Percentiles rank a stretch among this genome's conserved stretches.
These are phyloP conservation scores for Sphagnum magellanicum DNA, from an alignment of 228 moss, liverwort and hornwort genomes.

Conservation along the genomic window DNA sequence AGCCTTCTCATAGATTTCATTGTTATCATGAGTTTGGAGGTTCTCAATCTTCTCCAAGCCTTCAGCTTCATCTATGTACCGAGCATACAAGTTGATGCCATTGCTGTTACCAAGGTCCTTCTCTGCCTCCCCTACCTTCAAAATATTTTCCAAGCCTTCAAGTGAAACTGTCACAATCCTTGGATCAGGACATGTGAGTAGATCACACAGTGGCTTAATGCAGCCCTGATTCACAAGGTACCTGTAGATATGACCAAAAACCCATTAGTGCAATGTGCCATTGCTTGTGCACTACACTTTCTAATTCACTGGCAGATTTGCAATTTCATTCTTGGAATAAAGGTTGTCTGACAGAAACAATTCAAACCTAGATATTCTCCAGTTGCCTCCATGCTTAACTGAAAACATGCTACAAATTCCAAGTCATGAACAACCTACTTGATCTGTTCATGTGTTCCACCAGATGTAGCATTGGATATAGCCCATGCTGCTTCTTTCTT, in stretches of 20 bases:
- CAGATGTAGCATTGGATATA: slow-evolving; percentile 84
- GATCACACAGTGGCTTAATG: slow-evolving; percentile 82
- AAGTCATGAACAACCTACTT: slow-evolving; percentile 28
- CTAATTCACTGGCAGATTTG: no score
- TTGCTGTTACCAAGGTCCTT: slow-evolving; percentile 64
- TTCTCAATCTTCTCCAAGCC: slow-evolving; percentile 95
- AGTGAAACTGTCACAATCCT: slow-evolving; percentile 83
- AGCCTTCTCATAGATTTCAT: slow-evolving; percentile 93
- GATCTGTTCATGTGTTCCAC: slow-evolving; percentile 79
- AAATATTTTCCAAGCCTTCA: slow-evolving; percentile 86
- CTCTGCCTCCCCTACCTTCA: slow-evolving; percentile 84
- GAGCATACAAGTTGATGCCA: slow-evolving; percentile 69
- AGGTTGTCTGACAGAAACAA: no score
- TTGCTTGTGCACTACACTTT: no score
- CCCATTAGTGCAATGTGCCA: no score
- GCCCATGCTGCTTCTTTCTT: slow-evolving; percentile 99
- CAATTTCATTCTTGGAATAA: no score
- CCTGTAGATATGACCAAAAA: slow-evolving; percentile 15
- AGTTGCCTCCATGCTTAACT: no score
- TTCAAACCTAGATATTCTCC: no score
- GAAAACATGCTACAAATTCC: no score
- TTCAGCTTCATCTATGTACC: slow-evolving; percentile 90
- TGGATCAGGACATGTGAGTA: slow-evolving; percentile 72
- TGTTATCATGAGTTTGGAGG: slow-evolving; percentile 90
- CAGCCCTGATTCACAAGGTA: slow-evolving; percentile 83